These are phyloP conservation scores for Trifolium fragiferum DNA, from an alignment of 306 rosid species.

Conservation along the genomic window DNA sequence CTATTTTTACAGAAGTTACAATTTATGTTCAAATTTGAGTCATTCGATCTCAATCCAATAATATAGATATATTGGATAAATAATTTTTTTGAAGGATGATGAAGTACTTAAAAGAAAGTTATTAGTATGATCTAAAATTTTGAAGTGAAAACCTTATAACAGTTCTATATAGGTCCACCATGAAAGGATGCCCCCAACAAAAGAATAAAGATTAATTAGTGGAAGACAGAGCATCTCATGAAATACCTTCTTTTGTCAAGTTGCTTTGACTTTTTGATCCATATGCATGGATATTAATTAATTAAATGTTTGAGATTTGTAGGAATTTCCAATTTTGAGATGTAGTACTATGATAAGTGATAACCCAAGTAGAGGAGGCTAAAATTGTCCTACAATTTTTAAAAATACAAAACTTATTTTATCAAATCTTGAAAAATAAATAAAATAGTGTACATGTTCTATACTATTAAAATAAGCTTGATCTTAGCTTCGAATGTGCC, in stretches of 20 bases:
- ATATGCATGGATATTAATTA: conserved; percentile 27
- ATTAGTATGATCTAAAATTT: background rate
- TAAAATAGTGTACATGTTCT: no score
- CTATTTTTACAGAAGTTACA: no score
- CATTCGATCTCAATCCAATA: no score
- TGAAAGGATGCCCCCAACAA: conserved; percentile 43
- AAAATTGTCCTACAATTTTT: background rate
- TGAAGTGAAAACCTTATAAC: background rate
- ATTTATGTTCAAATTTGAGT: no score
- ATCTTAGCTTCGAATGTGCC: background rate
- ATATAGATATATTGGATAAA: no score
- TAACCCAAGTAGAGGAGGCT: background rate
- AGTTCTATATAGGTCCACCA: conserved; percentile 23
- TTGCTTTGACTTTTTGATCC: conserved; percentile 50
- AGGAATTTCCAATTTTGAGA: background rate
- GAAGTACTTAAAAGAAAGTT: background rate
- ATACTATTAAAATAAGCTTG: background rate
- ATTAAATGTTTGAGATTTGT: background rate
- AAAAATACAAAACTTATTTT: background rate
- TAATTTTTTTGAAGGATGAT: no score
- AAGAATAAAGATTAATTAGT: conserved; percentile 39
- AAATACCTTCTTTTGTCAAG: conserved; percentile 29
- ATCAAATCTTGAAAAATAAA: no score
- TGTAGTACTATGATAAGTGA: background rate
- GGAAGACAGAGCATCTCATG: conserved; percentile 47